Base-by-base conservation (phyloP, 331 rosid genomes). In the Quercus lobata region DNA sequence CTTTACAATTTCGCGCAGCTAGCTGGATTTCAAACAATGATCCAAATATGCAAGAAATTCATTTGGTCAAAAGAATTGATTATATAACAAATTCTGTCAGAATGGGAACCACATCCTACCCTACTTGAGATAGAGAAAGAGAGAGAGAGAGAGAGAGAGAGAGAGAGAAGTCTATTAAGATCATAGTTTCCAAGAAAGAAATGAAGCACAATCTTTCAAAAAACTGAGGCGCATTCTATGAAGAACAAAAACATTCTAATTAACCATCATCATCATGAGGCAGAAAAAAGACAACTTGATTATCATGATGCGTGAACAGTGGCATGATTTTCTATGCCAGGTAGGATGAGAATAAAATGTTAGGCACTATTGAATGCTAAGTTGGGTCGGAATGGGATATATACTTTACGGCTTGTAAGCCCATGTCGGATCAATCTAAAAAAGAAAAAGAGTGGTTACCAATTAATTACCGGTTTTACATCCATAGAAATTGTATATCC, bases 61-160 rank as follows among this genome's bases (percentile, higher is more conserved):
- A 52, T 53, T 11, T 29, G 52, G 85, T 78, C 79, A 78, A 78
- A 82, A 73, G 22, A 74, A 82, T 73, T 44, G 72, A 46, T 56
- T 70, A 49, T 35, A 35, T 65, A 41, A 57, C 74, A 8, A 7
- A 72, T 54, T 72, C 22, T 65, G 62, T 76, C 74, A 72, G 18
- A 63, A 24, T 70, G 37, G 27, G 44, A 77, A 63, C 82, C 57
- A 78, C 72, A 37, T 41, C 72, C 22, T 54, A 76, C 81, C 85
- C 46, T 41, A 41, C 46, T 41, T 41, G 46, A 41, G 61, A 19
- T 0, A 56, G 61, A 56, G 11, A 19, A 1, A 56, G 21, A 56
- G 61, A 10, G 35, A 32, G 37, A 32, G 41, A 34, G 41, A n/a
- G n/a, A n/a, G n/a, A n/a, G n/a, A n/a, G n/a, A 34, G 41, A 34